phyloP scores from a whole-genome alignment of 345 rosid genomes.

The Mercurialis annua region DNA sequence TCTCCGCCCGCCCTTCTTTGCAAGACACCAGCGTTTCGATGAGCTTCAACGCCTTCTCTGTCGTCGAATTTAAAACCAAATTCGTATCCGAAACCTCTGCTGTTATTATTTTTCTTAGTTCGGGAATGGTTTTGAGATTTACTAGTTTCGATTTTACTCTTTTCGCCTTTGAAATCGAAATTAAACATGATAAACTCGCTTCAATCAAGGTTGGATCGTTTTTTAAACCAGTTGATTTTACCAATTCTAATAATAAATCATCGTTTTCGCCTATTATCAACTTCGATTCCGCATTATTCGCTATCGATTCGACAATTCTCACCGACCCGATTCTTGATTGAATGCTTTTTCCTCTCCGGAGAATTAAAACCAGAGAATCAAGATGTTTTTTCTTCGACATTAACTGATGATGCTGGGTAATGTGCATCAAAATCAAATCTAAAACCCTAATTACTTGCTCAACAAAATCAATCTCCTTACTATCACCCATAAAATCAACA shows the following conservation, averaged over 20 bases:
- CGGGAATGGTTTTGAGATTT: conserved; percentile 32
- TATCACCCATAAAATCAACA: conserved; percentile 36
- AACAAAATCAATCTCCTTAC: conserved; percentile 21
- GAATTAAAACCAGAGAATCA: conserved; percentile 42
- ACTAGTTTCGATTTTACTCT: conserved; percentile 48
- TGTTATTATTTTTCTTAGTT: conserved; percentile 44
- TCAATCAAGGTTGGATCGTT: conserved; percentile 50
- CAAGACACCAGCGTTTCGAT: conserved; percentile 52
- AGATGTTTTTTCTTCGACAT: conserved; percentile 27
- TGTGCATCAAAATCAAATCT: conserved; percentile 34
- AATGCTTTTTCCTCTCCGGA: conserved; percentile 38
- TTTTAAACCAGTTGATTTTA: conserved; percentile 36
- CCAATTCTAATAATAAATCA: conserved; percentile 42
- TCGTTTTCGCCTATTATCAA: conserved; percentile 50
- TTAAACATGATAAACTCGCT: conserved; percentile 51
- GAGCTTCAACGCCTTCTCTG: conserved; percentile 70
- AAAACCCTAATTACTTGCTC: conserved; percentile 45
- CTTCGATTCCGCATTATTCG: conserved; percentile 55
- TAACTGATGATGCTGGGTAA: conserved; percentile 36
- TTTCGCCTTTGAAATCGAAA: conserved; percentile 48
- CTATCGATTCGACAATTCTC: conserved; percentile 52
- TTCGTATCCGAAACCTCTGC: conserved; percentile 22
- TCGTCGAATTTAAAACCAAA: conserved; percentile 22
- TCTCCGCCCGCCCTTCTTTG: conserved; percentile 63
- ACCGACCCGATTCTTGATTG: conserved; percentile 55